A percentile compares a stretch with the other conserved stretches of the same genome.
Evolutionary conservation across 2,329 filamentous ascomycete species (phyloP).

Genomic region (Sclerotinia trifoliorum): DNA sequence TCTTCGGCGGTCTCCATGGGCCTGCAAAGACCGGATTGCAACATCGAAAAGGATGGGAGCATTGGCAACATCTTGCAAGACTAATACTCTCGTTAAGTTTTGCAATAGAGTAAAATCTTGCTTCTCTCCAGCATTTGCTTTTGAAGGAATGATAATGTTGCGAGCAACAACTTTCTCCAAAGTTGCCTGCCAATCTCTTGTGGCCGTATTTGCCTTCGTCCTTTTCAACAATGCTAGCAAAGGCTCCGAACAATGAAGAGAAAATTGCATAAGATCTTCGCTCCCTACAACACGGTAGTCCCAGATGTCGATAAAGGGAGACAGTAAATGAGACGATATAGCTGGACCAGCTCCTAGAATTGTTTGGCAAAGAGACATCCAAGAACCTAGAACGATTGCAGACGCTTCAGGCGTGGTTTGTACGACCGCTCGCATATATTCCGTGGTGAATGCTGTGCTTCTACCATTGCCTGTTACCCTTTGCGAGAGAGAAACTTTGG

Average conservation of each 20-base stretch:
- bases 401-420: constrained; percentile 36
- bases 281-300: constrained; percentile 29
- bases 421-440: constrained; percentile 39
- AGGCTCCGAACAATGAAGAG: constrained; percentile 39
- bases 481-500: constrained; percentile 21
- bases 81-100: constrained; percentile 31
- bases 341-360: constrained; percentile 11
- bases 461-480: constrained; percentile 19
- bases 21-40: constrained; percentile 46
- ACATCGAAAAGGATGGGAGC: constrained; percentile 47
- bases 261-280: constrained; percentile 34
- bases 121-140: constrained; percentile 27
- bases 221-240: constrained; percentile 36
- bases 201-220: constrained; percentile 16
- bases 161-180: constrained; percentile 40
- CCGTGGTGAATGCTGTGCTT: constrained; percentile 32
- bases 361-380: constrained; percentile 35
- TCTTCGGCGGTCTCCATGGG: constrained; percentile 45
- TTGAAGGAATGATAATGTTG: constrained; percentile 41
- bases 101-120: constrained; percentile 30
- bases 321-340: constrained; percentile 29
- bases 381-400: constrained; percentile 37
- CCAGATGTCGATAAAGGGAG: constrained; percentile 39
- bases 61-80: constrained; percentile 40
- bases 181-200: constrained; percentile 28